phyloP scores from a whole-genome alignment of 495 filamentous ascomycete genomes.

The Daldinia caldariorum region DNA sequence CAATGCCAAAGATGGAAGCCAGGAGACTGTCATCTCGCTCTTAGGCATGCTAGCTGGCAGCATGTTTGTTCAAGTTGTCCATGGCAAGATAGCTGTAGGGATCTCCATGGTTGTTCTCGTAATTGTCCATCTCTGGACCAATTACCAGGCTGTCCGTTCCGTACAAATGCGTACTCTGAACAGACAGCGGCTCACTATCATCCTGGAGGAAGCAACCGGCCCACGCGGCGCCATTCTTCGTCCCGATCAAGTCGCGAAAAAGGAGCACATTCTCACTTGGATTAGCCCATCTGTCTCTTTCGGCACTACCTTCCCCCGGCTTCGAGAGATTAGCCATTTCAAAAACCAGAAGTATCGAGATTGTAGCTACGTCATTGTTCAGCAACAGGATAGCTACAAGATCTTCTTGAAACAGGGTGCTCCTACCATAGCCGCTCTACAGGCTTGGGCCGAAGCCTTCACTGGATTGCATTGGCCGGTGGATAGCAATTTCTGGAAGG shows the following conservation, averaged over 20 bases:
- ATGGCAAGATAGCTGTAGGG: slow-evolving; percentile 78
- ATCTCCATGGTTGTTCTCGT: slow-evolving; percentile 75
- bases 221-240: slow-evolving; percentile 53
- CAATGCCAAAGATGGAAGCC: slow-evolving; percentile 95
- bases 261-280: slow-evolving; percentile 78
- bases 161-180: slow-evolving; percentile 90
- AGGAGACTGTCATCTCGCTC: slow-evolving; percentile 93
- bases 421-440: slow-evolving; percentile 62
- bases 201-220: slow-evolving; percentile 70
- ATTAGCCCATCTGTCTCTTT: slow-evolving; percentile 52
- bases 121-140: slow-evolving; percentile 77
- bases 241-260: slow-evolving; percentile 69
- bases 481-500: slow-evolving; percentile 51
- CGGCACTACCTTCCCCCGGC: slow-evolving; percentile 30
- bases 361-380: slow-evolving; percentile 51
- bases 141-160: slow-evolving; percentile 84
- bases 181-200: slow-evolving; percentile 83
- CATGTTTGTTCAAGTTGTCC: slow-evolving; percentile 78
- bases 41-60: slow-evolving; percentile 89
- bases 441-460: slow-evolving; percentile 81
- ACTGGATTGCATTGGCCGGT: slow-evolving; percentile 48
- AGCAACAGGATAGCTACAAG: slow-evolving; percentile 48
- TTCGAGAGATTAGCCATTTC: slow-evolving; percentile 23
- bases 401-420: slow-evolving; percentile 70
- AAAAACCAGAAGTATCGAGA: slow-evolving; percentile 8